Evolutionary conservation across 177 flowering plant genomes (phyloP), one percentile per base, ranked within the genome.

Genomic region (Vitis hybrid): DNA sequence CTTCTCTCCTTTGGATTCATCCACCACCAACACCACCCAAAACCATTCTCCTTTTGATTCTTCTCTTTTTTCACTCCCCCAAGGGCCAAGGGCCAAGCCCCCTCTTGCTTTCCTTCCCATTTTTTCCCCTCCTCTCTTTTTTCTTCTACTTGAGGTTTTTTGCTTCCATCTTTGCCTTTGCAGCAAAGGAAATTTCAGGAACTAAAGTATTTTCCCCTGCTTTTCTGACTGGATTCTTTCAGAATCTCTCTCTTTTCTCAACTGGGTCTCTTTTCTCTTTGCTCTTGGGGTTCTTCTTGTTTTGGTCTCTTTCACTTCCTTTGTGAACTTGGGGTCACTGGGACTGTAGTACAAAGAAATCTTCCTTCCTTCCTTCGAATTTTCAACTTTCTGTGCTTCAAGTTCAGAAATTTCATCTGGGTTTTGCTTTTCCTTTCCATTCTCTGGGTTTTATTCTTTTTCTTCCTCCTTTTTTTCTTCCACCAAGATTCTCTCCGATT

Each of bases 401-500:
- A 55, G 55, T 32, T 32, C 51, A 6, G 50, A 66, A 30, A 15
- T 66, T 54, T 35, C 24, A 15, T 30, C 52, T 32, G 69, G 61
- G 51, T 67, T 69, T 65, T 9, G 11, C 8, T 60, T 60, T 27
- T 58, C 30, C n/a, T 8, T n/a, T 14, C 30, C 30, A 27, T 27
- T 27, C 30, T 30, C 52, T 32, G 62, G 61, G 51, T 67, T 69
- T 65, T 9, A 5, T 27, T 27, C 8, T 60, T 60, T 27, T 58
- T 11, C n/a, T 48, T n/a, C 11, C 9, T 7, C 4, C 3, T 68
- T 53, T 14, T 30, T 17, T 1, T 56, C 12, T 66, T 35, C 54
- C 20, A 24, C 46, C 72, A 55, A 52, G 78, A 75, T 79, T 69
- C 76, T 71, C 62, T 68, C 35, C 27, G 72, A 77, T 72, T 74